Evolutionary conservation across 768 basidiomycete species (phyloP).

Genomic region (Trametes gibbosa): DNA sequence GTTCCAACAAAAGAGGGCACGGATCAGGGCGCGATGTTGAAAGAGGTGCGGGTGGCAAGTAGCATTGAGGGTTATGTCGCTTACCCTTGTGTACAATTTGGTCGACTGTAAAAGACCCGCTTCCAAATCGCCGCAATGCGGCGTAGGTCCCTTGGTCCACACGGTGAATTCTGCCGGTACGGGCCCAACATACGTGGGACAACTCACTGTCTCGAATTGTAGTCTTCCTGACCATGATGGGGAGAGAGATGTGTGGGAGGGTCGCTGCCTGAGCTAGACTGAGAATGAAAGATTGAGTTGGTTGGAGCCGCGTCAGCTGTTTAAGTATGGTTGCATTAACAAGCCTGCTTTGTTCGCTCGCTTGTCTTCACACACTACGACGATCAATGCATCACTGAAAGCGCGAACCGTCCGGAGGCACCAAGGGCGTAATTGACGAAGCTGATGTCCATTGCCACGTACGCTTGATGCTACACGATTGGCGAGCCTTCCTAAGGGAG

Average conservation of each 20-base stretch:
- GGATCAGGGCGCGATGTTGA: too few species aligned
- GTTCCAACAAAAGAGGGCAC: too few species aligned
- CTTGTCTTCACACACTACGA: too few species aligned
- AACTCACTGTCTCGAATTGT: background rate
- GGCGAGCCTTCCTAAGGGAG: too few species aligned
- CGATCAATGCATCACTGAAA: too few species aligned
- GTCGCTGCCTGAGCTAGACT: background rate
- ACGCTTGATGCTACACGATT: too few species aligned
- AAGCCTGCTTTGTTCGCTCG: too few species aligned
- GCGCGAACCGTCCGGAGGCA: too few species aligned
- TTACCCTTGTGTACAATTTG: background rate
- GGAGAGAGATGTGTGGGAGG: background rate
- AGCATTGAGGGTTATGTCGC: background rate
- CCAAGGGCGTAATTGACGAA: too few species aligned
- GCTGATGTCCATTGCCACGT: too few species aligned
- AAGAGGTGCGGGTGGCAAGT: background rate
- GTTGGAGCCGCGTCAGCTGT: too few species aligned
- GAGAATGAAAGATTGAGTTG: background rate
- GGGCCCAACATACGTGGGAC: background rate
- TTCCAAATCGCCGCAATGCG: background rate
- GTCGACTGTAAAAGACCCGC: constrained; percentile 4
- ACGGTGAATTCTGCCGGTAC: background rate
- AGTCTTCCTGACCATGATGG: background rate
- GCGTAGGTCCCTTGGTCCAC: background rate
- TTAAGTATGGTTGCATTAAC: too few species aligned